phyloP scores from a whole-genome alignment of 352 stramenopile species.

The Phytopythium oedochilum region DNA sequence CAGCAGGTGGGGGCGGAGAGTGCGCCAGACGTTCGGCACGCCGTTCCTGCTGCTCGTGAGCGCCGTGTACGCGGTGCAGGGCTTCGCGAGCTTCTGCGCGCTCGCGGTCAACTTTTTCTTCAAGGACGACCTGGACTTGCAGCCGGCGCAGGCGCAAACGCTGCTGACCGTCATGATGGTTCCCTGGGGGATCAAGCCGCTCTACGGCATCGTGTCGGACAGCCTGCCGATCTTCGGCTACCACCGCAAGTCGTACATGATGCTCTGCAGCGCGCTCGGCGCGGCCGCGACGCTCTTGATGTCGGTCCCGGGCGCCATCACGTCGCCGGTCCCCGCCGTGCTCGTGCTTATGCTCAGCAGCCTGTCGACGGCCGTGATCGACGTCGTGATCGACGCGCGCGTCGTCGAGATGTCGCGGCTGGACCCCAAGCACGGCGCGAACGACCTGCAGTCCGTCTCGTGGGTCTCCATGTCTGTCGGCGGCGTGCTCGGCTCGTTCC shows the following conservation, averaged over 20 bases:
- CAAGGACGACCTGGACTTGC: slow-evolving; percentile 95
- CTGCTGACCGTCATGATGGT: slow-evolving; percentile 92
- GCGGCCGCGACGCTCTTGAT: slow-evolving; percentile 52
- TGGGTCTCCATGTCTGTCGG: slow-evolving; percentile 92
- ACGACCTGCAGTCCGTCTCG: slow-evolving; percentile 93
- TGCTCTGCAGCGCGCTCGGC: slow-evolving; percentile 80
- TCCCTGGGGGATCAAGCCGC: slow-evolving; percentile 95
- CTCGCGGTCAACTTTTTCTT: slow-evolving; percentile 96
- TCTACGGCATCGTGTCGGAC: slow-evolving; percentile 96
- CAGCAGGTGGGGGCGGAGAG: slow-evolving; percentile 35
- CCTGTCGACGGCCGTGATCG: slow-evolving; percentile 89
- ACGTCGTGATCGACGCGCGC: slow-evolving; percentile 96
- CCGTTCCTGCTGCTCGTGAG: slow-evolving; percentile 67
- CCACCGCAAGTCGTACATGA: slow-evolving; percentile 93
- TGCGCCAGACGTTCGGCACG: slow-evolving; percentile 62
- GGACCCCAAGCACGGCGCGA: slow-evolving; percentile 82
- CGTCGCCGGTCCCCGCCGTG: slow-evolving; percentile 45
- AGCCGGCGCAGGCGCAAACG: slow-evolving; percentile 90
- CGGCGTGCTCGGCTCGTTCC: slow-evolving; percentile 91
- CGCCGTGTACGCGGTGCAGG: slow-evolving; percentile 93
- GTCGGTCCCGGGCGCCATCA: slow-evolving; percentile 48
- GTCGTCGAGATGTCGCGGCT: slow-evolving; percentile 93
- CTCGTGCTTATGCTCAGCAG: slow-evolving; percentile 77
- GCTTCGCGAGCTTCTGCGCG: slow-evolving; percentile 90
- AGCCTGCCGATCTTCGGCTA: slow-evolving; percentile 93